Evolutionary conservation across 805 yeast species (phyloP).

Genomic region (Lipomyces yamadae): DNA sequence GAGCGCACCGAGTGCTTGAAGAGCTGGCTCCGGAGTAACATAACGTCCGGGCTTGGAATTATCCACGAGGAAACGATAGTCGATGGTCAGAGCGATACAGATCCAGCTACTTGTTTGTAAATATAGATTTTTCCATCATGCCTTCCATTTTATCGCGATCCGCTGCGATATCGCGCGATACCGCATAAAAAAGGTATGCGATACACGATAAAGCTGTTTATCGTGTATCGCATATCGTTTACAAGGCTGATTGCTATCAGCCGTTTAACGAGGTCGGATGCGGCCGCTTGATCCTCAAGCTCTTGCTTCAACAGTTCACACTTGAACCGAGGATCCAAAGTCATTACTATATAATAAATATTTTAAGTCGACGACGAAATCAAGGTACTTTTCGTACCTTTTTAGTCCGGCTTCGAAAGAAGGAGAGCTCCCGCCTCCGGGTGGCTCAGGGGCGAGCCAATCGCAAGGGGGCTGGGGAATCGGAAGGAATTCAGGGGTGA

Average conservation of each 20-base stretch:
- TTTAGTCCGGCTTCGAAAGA: too few relatives aligned
- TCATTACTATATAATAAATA: too few relatives aligned
- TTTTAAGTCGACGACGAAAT: too few relatives aligned
- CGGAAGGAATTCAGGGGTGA: too few relatives aligned
- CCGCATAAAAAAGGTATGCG: neutral
- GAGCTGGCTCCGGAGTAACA: conserved; percentile 8
- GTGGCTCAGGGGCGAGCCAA: too few relatives aligned
- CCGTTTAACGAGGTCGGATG: neutral
- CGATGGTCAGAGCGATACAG: conserved; percentile 6
- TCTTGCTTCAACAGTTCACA: conserved; percentile 4
- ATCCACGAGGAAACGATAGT: conserved; percentile 6
- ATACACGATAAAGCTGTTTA: conserved; percentile 5
- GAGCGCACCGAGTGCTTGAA: conserved; percentile 5
- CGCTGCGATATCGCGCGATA: conserved; percentile 8
- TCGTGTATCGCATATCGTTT: too few relatives aligned
- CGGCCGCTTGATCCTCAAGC: conserved; percentile 7
- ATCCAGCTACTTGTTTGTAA: conserved; percentile 7
- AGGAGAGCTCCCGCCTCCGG: too few relatives aligned
- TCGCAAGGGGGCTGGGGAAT: too few relatives aligned
- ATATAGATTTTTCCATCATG: neutral
- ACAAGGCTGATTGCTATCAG: too few relatives aligned
- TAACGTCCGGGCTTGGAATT: conserved; percentile 3
- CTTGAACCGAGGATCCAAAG: neutral
- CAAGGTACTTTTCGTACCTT: too few relatives aligned
- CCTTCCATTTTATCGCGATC: conserved; percentile 5